Conservation (phyloP, 169 alveolate species). For the Plasmodium knowlesi region DNA sequence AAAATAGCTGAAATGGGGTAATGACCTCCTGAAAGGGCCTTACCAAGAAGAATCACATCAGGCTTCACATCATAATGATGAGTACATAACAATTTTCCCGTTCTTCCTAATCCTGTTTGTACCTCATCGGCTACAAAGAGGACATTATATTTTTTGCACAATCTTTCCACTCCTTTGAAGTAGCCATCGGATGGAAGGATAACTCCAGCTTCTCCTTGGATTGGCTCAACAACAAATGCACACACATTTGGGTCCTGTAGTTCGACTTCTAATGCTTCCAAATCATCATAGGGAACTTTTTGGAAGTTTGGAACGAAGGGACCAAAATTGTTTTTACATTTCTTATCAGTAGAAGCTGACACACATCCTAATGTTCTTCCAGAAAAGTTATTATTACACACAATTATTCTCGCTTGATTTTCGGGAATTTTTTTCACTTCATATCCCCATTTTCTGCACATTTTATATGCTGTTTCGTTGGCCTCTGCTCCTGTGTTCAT, state of each 20-base stretch:
- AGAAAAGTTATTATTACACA: constrained; percentile 90
- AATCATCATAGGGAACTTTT: constrained; percentile 78
- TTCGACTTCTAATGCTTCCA: constrained; percentile 77
- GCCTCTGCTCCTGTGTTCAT: constrained; percentile 96
- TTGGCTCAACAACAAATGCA: constrained; percentile 93
- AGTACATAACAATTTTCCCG: constrained; percentile 91
- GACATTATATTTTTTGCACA: constrained; percentile 85
- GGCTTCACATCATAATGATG: constrained; percentile 87
- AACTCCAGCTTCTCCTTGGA: constrained; percentile 97
- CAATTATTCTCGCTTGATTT: constrained; percentile 87
- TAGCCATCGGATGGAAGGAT: constrained; percentile 91
- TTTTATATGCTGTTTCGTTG: constrained; percentile 93
- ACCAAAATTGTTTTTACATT: constrained; percentile 89
- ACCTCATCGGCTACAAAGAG: constrained; percentile 91
- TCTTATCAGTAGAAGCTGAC: constrained; percentile 91
- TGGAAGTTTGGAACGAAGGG: constrained; percentile 85
- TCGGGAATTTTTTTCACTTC: constrained; percentile 91
- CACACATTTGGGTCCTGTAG: constrained; percentile 87
- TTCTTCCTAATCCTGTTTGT: constrained; percentile 94
- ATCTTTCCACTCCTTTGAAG: constrained; percentile 84
- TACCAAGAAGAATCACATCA: constrained; percentile 92
- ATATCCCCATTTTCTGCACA: constrained; percentile 96
- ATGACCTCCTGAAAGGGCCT: constrained; percentile 93
- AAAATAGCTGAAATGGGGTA: constrained; percentile 93
- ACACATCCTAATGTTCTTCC: constrained; percentile 94